Percentiles rank a stretch among this genome's conserved stretches.
phyloP scores from a whole-genome alignment of 345 rosid species.

The Triadica sebifera region DNA sequence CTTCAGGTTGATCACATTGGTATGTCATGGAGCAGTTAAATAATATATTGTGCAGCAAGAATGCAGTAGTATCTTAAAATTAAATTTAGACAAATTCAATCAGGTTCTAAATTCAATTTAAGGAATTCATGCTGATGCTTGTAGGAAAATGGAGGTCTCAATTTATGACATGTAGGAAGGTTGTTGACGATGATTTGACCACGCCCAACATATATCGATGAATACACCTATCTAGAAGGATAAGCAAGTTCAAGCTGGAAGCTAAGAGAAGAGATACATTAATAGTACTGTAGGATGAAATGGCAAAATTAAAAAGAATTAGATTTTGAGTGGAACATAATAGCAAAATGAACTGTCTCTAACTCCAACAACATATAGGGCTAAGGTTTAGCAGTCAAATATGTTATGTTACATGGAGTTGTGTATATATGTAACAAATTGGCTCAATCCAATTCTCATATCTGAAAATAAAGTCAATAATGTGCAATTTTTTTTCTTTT shows the following conservation, averaged over 20 bases:
- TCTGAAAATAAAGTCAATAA: background rate
- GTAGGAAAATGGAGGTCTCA: background rate
- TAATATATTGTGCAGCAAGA: background rate
- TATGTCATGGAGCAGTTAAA: background rate
- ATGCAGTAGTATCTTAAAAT: background rate
- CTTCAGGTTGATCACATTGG: background rate
- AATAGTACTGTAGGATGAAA: background rate
- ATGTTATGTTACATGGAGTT: background rate
- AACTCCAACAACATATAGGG: background rate
- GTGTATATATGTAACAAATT: background rate
- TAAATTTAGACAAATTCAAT: background rate
- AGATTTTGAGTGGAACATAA: too few relatives aligned
- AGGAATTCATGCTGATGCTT: background rate
- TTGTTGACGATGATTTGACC: background rate
- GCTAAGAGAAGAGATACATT: background rate
- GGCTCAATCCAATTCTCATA: background rate
- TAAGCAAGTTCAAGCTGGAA: too few relatives aligned
- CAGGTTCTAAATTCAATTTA: background rate
- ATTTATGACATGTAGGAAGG: background rate
- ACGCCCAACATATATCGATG: background rate
- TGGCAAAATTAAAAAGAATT: too few relatives aligned
- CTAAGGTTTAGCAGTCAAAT: background rate
- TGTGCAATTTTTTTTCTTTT: background rate
- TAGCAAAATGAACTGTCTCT: background rate
- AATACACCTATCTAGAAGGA: background rate